A percentile compares a stretch with the other conserved stretches of the same genome.
Evolutionary conservation across 495 filamentous ascomycete genomes (phyloP).

Genomic region (Ramalina intermedia): DNA sequence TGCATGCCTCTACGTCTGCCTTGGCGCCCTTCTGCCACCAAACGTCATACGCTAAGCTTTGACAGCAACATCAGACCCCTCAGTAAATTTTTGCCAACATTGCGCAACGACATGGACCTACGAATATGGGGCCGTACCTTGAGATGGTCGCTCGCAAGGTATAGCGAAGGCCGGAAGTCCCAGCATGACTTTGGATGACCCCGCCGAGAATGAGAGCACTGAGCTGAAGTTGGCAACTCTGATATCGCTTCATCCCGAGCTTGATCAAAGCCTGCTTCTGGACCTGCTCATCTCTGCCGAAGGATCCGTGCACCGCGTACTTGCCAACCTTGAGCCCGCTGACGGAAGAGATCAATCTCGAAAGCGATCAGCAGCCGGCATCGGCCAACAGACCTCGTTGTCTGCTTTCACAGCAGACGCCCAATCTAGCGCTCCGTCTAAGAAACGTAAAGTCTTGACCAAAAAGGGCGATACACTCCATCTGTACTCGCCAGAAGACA

Average conservation of each 20-base stretch:
- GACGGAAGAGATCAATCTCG: slow-evolving; percentile 11
- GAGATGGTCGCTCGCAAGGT: too few relatives aligned
- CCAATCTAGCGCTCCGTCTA: not conserved
- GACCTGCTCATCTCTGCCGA: slow-evolving; percentile 65
- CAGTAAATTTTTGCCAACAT: not conserved
- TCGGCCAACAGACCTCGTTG: slow-evolving; percentile 45
- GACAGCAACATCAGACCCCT: not conserved
- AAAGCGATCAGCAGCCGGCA: slow-evolving; percentile 22
- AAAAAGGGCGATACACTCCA: slow-evolving; percentile 72
- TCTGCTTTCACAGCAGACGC: slow-evolving; percentile 10
- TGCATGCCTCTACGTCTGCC: too few relatives aligned
- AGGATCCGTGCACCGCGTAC: slow-evolving; percentile 56
- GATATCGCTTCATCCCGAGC: slow-evolving; percentile 53
- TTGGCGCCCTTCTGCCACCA: not conserved
- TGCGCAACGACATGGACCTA: not conserved
- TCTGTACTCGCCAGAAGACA: slow-evolving; percentile 63
- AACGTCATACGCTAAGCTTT: not conserved
- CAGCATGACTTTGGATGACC: not conserved
- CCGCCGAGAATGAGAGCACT: slow-evolving; percentile 42
- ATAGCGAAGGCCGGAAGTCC: not conserved
- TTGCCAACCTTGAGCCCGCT: slow-evolving; percentile 32
- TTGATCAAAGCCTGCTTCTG: slow-evolving; percentile 51
- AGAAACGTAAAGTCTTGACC: slow-evolving; percentile 35
- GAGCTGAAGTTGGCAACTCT: slow-evolving; percentile 80
- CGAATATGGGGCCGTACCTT: not conserved